Conservation (phyloP, 805 yeast genomes). For the Candida xiaguanensis region DNA sequence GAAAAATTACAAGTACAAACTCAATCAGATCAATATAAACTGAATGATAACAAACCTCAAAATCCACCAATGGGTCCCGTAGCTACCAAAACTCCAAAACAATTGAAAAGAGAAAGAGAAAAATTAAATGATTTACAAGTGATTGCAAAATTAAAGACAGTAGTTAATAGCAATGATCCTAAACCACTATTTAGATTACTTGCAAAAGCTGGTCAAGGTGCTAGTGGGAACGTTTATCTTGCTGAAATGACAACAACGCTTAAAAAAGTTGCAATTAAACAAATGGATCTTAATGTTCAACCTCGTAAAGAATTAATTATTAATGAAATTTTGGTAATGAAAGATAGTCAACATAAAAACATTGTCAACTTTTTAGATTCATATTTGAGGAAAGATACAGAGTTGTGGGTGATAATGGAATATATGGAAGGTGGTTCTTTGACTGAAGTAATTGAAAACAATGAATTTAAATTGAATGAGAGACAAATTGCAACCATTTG, state of each 20-base stretch:
- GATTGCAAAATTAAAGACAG: constrained; percentile 74
- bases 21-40: neutral
- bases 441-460: constrained; percentile 92
- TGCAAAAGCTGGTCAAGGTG: constrained; percentile 95
- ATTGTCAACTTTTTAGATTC: constrained; percentile 94
- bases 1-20: constrained; percentile 13
- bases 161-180: constrained; percentile 85
- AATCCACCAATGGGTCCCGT: constrained; percentile 10
- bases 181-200: constrained; percentile 70
- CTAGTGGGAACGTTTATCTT: constrained; percentile 90
- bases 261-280: constrained; percentile 88
- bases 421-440: constrained; percentile 98
- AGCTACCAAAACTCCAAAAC: constrained; percentile 33
- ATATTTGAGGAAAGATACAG: constrained; percentile 71
- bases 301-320: constrained; percentile 94
- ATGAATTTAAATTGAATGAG: constrained; percentile 67
- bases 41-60: neutral
- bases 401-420: constrained; percentile 99
- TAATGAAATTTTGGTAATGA: constrained; percentile 95
- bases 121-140: constrained; percentile 81
- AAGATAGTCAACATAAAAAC: constrained; percentile 89
- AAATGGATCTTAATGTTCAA: constrained; percentile 87
- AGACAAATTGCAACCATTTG: constrained; percentile 91
- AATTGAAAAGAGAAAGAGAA: constrained; percentile 38
- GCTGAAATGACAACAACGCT: constrained; percentile 64